Conservation (phyloP, 495 filamentous ascomycete genomes). For the Pseudotulostoma volvatum region DNA sequence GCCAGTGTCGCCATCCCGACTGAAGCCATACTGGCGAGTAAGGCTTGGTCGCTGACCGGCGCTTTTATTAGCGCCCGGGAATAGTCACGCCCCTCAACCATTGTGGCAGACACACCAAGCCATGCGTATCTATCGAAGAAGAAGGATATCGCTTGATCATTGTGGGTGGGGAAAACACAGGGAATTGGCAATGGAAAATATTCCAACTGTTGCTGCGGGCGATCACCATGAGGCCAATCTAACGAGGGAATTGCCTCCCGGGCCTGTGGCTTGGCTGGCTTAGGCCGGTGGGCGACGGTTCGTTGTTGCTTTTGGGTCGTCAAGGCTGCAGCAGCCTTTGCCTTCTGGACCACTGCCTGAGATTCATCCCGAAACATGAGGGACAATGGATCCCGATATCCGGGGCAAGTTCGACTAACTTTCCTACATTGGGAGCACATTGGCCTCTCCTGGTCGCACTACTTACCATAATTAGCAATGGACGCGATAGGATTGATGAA, state of each 20-base stretch:
- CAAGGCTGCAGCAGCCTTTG: constrained; percentile 30
- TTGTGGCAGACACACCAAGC: neutral
- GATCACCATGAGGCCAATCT: too few species aligned
- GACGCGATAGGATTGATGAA: too few species aligned
- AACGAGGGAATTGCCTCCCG: too few species aligned
- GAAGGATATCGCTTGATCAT: neutral
- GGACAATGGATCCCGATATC: constrained; percentile 51
- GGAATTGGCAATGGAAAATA: too few species aligned
- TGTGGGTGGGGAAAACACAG: too few species aligned
- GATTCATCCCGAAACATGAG: constrained; percentile 64
- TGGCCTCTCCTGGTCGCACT: constrained; percentile 51
- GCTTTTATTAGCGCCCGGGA: neutral
- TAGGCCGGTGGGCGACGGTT: too few species aligned
- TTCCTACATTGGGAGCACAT: constrained; percentile 54
- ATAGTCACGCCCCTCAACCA: neutral
- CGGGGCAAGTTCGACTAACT: constrained; percentile 47
- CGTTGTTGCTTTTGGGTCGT: too few species aligned
- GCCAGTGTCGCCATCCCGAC: constrained; percentile 35
- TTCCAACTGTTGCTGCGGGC: too few species aligned
- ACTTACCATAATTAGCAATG: constrained; percentile 1
- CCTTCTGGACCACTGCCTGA: constrained; percentile 47
- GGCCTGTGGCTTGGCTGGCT: too few species aligned
- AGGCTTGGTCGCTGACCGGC: constrained; percentile 10
- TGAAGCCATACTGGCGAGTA: constrained; percentile 30
- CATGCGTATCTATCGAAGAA: neutral